Evolutionary conservation across 257 asterid species (phyloP).

Genomic region (Craterostigma plantagineum): DNA sequence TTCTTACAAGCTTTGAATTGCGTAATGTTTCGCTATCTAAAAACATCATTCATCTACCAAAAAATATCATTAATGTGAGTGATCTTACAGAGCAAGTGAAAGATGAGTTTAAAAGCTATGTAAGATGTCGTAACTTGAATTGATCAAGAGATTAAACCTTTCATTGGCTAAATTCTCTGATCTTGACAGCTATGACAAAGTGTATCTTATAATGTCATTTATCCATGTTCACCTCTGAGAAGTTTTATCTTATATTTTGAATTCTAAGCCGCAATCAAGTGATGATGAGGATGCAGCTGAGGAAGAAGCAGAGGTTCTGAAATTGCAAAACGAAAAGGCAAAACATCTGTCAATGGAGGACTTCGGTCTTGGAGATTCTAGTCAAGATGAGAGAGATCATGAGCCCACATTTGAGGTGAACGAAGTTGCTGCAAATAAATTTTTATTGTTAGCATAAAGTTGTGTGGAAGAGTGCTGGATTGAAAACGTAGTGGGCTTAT

Average conservation of each 20-base stretch:
- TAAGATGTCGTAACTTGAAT: too few relatives aligned
- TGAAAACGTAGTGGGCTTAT: neutral
- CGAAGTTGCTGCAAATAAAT: constrained; percentile 3
- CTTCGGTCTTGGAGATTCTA: constrained; percentile 56
- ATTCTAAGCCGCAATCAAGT: constrained; percentile 37
- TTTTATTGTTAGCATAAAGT: neutral
- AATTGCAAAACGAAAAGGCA: constrained; percentile 39
- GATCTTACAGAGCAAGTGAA: too few relatives aligned
- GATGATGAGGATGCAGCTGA: constrained; percentile 61
- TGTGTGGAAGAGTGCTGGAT: neutral
- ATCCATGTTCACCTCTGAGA: too few relatives aligned
- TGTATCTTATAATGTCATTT: too few relatives aligned
- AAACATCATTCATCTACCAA: too few relatives aligned
- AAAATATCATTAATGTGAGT: too few relatives aligned
- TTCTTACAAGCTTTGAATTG: too few relatives aligned
- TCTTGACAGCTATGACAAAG: too few relatives aligned
- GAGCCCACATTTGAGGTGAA: constrained; percentile 70
- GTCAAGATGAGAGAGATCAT: constrained; percentile 26
- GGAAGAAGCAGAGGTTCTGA: constrained; percentile 65
- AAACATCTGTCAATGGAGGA: constrained; percentile 38
- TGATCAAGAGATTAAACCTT: too few relatives aligned
- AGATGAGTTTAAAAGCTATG: too few relatives aligned
- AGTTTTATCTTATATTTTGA: neutral
- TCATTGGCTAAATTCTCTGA: too few relatives aligned
- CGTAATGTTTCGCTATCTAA: too few relatives aligned